Base-by-base conservation (phyloP, 805 yeast species). In the Sugiyamaella marilandica region DNA sequence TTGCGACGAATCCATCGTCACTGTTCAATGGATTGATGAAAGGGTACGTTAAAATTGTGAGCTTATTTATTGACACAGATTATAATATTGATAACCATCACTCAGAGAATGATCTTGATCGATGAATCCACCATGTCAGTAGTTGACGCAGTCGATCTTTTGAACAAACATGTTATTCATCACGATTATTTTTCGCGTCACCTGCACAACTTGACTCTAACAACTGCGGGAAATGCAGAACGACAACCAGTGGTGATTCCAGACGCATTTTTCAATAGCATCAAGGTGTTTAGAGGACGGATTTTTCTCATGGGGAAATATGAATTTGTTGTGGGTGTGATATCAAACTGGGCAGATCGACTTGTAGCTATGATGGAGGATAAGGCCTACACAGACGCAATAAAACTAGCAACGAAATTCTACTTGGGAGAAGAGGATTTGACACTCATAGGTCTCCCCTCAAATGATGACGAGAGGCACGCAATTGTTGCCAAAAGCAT, bases 301-400 rank as follows among this genome's bases (percentile, higher is more conserved):
- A 45, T 88, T 0, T 76, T 82, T 59, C 52, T 81, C 1, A 59
- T 83, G 48, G 85, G 85, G 0, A 70, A 72, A 39, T 75, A 76
- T 50, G 83, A 79, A 52, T 62, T 81, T 41, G 69, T 70, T 5
- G 74, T 83, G 2, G 95, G 91, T 0, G 72, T 80, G 21, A 66
- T 81, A 13, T 71, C 81, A 2, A 81, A 77, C 59, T 88, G 90
- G 96, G 87, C 84, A 0, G 91, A 85, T 58, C 70, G 74, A 26
- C 65, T 87, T 1, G 65, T 78, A 53, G 71, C 67, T 5, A 62
- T 78, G 10, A 70, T 88, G 46, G 70, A 77, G 10, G 58, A 67
- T 1, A 80, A 78, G 0, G 65, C 76, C 19, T 84, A 82, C 51
- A 65, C 77, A 5, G 70, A 65, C 2, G 91, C 95, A 0, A 71